Evolutionary conservation across 139 green algal species (phyloP), one percentile per base, ranked within the genome.

Genomic region (Pedinophyceae sp.): DNA sequence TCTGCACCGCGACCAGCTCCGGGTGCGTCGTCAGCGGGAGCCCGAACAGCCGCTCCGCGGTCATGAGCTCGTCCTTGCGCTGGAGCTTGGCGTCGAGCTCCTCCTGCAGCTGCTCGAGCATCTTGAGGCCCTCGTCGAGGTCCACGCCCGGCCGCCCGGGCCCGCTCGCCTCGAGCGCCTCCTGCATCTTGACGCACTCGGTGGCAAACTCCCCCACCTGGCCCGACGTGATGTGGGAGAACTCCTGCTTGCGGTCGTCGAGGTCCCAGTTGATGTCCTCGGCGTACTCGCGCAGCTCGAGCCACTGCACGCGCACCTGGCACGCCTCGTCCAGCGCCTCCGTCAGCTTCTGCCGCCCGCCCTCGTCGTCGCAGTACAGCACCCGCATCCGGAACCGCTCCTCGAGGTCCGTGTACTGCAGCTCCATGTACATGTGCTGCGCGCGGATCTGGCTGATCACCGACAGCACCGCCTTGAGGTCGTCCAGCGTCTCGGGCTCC

Each of bases 341-440:
- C 48, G 64, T 34, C 2, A 46, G 41, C 22, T 78, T 62, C 23
- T n/a, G n/a, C n/a, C n/a, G n/a, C 15, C 29, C 52, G 15, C 16
- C 29, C 39, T 61, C 60, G 28, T 45, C 28, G 26, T 66, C 57
- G 23, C 28, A 64, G 57, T 83, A 84, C 40, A 85, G 64, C 62
- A 76, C 29, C 16, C 80, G 68, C 6, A 70, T 86, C 58, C 77
- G 68, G 73, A 71, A 86, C n/a, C 82, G 69, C 70, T 92, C 82
- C 62, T 88, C 74, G 30, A 92, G 59, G 62, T 87, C 80, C 0
- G 38, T 41, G 64, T 79, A 87, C 2, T 64, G 47, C 34, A 91
- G 54, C 68, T 91, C 82, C 69, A 84, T 77, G 20, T 69, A 25
- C 80, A 87, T 87, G 50, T 57, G 52, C 27, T 67, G 39, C 24